Percentiles rank a stretch among this genome's conserved stretches.
Evolutionary conservation across 2,329 filamentous ascomycete species (phyloP).

Genomic region (Epichloe brachyelytri): DNA sequence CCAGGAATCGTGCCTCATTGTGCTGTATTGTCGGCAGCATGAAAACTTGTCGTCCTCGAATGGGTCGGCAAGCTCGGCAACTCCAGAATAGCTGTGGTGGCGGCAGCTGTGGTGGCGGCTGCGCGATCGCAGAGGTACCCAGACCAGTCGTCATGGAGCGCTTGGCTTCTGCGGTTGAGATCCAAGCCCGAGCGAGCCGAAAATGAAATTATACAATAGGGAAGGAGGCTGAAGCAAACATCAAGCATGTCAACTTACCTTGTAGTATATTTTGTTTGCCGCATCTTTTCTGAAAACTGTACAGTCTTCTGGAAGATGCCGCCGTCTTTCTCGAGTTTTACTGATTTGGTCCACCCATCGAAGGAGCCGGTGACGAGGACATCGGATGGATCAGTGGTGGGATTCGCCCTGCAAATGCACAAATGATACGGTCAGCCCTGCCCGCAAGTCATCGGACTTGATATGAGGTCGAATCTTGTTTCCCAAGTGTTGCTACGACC

Average conservation of each 20-base stretch:
- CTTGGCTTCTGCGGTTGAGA: not conserved
- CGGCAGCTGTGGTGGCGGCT: not conserved
- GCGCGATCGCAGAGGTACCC: not conserved
- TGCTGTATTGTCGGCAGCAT: not conserved
- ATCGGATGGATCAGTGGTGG: conserved; percentile 62
- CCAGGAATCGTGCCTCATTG: not conserved
- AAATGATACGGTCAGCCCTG: conserved; percentile 4
- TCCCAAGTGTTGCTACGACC: not conserved
- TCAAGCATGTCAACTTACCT: conserved; percentile 46
- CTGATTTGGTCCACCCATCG: conserved; percentile 82
- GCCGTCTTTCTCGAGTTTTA: conserved; percentile 67
- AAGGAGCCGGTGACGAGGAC: conserved; percentile 79
- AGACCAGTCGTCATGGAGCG: not conserved
- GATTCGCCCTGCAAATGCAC: conserved; percentile 54
- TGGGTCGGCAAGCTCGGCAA: not conserved
- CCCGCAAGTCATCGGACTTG: not conserved
- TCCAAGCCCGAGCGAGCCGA: not conserved
- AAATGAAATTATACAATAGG: not conserved
- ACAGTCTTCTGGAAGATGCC: conserved; percentile 72
- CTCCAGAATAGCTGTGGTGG: not conserved
- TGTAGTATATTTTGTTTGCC: conserved; percentile 75
- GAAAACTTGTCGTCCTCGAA: not conserved
- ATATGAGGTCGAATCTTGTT: not conserved
- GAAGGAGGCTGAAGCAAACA: not conserved
- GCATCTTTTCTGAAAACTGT: conserved; percentile 42